phyloP scores from a whole-genome alignment of 805 yeast genomes.

The Yarrowia bubula region DNA sequence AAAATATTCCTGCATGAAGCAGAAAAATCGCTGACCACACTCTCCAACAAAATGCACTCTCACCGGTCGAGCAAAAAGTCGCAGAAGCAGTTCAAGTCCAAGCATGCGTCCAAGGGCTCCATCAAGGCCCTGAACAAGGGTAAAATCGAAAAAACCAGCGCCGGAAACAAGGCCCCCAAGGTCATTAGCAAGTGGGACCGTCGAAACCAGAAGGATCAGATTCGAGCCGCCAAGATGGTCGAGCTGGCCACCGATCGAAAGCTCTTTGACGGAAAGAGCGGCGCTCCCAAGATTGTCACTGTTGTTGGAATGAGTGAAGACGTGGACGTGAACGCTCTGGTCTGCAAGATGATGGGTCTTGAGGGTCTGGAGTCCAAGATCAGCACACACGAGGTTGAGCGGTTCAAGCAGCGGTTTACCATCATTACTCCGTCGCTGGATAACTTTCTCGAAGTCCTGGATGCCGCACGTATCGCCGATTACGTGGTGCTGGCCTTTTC shows the following conservation, averaged over 20 bases:
- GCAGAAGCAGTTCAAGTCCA: constrained; percentile 88
- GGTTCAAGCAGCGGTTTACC: constrained; percentile 74
- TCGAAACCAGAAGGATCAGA: constrained; percentile 73
- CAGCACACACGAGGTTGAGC: constrained; percentile 43
- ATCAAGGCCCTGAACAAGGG: constrained; percentile 77
- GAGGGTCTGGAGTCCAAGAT: not conserved
- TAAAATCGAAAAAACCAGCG: constrained; percentile 68
- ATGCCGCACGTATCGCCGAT: constrained; percentile 86
- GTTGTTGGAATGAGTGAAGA: constrained; percentile 77
- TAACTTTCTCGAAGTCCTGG: constrained; percentile 68
- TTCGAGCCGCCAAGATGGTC: constrained; percentile 67
- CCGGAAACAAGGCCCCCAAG: constrained; percentile 39
- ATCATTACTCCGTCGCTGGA: constrained; percentile 64
- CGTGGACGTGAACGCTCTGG: constrained; percentile 44
- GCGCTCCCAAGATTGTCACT: constrained; percentile 81
- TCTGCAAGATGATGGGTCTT: constrained; percentile 31
- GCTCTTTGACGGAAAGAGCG: constrained; percentile 74
- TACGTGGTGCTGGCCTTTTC: constrained; percentile 87
- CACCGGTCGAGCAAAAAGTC: constrained; percentile 84
- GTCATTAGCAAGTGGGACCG: constrained; percentile 58
- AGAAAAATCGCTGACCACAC: not conserved
- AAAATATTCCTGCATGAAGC: constrained; percentile 17
- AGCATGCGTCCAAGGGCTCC: constrained; percentile 86
- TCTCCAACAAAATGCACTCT: constrained; percentile 38
- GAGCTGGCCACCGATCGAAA: constrained; percentile 59